Evolutionary conservation across 257 asterid species (phyloP), one percentile per base, ranked within the genome.

Genomic region (Paraleonurus japonicus): DNA sequence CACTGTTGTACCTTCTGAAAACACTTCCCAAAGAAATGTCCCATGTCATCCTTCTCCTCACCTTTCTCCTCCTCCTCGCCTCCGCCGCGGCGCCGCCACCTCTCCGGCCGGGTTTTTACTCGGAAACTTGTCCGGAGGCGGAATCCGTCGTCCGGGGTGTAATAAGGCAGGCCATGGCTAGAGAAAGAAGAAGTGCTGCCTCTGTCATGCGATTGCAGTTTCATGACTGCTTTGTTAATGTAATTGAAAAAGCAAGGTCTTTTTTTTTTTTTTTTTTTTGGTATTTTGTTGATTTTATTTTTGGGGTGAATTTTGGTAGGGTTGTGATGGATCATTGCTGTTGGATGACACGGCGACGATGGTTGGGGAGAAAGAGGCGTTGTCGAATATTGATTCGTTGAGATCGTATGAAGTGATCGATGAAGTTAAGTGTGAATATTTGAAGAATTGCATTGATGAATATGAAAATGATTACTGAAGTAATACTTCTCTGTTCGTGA

Each of bases 201-300:
- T 94, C 99, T 1, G 96, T 91, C 20, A 91, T 94, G 99, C 94
- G 99, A 20, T 74, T 94, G 43, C 99, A 94, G 67, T 94, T 94
- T 78, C 99, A 94, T 65, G 99, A 94, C 68, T 94, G 99, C 82
- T 81, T 94, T 4, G 98, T 94, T 16, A 94, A 91, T 68, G 99
- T 94, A 87, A n/a, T n/a, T n/a, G n/a, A n/a, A n/a, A n/a, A n/a
- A n/a, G n/a, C n/a, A n/a, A n/a, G n/a, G n/a, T n/a, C n/a, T n/a
- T n/a, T n/a, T n/a, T n/a, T n/a, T n/a, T n/a, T n/a, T n/a, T n/a
- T n/a, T n/a, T n/a, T n/a, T n/a, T n/a, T n/a, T n/a, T n/a, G n/a
- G n/a, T n/a, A n/a, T n/a, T n/a, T n/a, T n/a, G n/a, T n/a, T n/a
- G n/a, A n/a, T n/a, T n/a, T n/a, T n/a, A n/a, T n/a, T n/a, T n/a